Conservation (phyloP, 225 moss, liverwort and hornwort genomes). For the Neckera pumila region DNA sequence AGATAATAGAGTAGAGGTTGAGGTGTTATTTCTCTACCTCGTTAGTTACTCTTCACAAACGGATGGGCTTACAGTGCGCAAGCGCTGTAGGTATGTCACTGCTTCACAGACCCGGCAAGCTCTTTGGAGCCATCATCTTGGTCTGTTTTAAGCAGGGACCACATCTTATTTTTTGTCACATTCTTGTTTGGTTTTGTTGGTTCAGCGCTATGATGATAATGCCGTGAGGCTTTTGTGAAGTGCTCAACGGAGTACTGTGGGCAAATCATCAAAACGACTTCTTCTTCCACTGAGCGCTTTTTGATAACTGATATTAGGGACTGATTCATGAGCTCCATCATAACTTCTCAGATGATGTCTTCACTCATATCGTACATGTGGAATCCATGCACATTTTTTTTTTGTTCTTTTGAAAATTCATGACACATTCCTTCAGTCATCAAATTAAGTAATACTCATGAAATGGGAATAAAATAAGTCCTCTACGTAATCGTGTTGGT, state of each 20-base stretch:
- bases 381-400: not conserved
- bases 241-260: not conserved
- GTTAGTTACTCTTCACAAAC: conserved; percentile 17
- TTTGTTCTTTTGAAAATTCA: not conserved
- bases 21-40: conserved; percentile 1
- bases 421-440: not conserved
- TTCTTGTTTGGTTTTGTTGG: not conserved
- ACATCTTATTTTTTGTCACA: not conserved
- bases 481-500: not conserved
- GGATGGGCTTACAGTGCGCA: not conserved
- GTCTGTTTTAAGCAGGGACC: not conserved
- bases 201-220: not conserved
- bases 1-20: conserved; percentile 20
- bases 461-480: not conserved
- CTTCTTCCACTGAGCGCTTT: conserved; percentile 1
- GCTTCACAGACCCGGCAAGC: not conserved
- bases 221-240: not conserved
- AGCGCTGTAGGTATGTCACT: not conserved
- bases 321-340: not conserved
- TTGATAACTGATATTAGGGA: too few species aligned
- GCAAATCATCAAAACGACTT: conserved; percentile 1
- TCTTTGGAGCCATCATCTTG: not conserved
- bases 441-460: too few species aligned
- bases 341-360: not conserved
- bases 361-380: not conserved